Conservation (phyloP, 2,329 filamentous ascomycete genomes). For the Sphaerostilbella broomeana region DNA sequence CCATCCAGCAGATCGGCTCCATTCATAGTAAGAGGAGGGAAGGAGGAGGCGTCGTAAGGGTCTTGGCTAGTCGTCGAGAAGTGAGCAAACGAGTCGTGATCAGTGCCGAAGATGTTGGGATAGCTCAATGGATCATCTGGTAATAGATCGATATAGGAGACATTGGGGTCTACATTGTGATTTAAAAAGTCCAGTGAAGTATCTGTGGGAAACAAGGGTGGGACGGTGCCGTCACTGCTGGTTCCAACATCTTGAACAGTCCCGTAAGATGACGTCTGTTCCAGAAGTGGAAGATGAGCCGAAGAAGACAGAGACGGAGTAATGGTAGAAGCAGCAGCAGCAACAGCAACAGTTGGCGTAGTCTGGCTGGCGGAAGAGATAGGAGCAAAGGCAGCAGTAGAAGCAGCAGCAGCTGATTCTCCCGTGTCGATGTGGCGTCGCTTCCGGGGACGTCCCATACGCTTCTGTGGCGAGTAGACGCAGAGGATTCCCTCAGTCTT, state of each 20-base stretch:
- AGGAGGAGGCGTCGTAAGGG: constrained; percentile 3
- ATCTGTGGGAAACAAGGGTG: constrained; percentile 20
- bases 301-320: no score
- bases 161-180: constrained; percentile 20
- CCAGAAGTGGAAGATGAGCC: no score
- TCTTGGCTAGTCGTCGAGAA: not conserved
- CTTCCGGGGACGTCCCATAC: constrained; percentile 60
- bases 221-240: no score
- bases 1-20: constrained; percentile 25
- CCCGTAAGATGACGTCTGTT: no score
- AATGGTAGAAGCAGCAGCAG: not conserved
- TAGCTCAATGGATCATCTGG: constrained; percentile 6
- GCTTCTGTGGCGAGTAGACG: constrained; percentile 59
- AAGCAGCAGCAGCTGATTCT: not conserved
- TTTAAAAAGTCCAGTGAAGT: constrained; percentile 31
- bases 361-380: not conserved
- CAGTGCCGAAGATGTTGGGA: constrained; percentile 15
- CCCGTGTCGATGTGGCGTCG: constrained; percentile 33
- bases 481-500: constrained; percentile 50
- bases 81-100: not conserved
- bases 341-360: not conserved
- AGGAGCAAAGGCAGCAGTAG: not conserved
- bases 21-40: constrained; percentile 15
- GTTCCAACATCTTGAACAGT: no score
- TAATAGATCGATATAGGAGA: constrained; percentile 34